Percentiles rank a stretch among this genome's conserved stretches.
Evolutionary conservation across 2,329 filamentous ascomycete genomes (phyloP).

Genomic region (Ceratocystiopsis minuta): DNA sequence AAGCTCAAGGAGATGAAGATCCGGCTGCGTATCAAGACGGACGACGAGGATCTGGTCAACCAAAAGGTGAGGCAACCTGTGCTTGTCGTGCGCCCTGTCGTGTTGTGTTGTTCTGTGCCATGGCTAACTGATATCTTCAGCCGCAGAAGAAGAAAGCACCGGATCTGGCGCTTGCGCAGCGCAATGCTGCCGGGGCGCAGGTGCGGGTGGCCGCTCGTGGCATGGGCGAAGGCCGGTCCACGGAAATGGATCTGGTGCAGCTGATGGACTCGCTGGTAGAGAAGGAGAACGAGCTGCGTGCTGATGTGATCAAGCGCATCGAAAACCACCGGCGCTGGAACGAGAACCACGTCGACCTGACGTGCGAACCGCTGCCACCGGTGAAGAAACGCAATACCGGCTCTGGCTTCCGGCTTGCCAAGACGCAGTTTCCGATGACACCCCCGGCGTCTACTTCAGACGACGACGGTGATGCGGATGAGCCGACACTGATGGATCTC

Average conservation of each 20-base stretch:
- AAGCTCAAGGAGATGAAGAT: conserved; percentile 78
- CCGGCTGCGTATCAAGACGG: conserved; percentile 72
- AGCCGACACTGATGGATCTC: conserved; percentile 28
- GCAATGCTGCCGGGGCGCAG: conserved; percentile 38
- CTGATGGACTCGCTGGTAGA: conserved; percentile 63
- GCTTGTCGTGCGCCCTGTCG: conserved; percentile 16
- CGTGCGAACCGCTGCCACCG: conserved; percentile 67
- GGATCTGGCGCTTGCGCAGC: conserved; percentile 44
- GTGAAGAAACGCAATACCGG: conserved; percentile 46
- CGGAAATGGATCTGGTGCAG: conserved; percentile 63
- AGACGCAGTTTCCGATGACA: conserved; percentile 52
- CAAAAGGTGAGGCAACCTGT: conserved; percentile 49
- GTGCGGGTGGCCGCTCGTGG: conserved; percentile 51
- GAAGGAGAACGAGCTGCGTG: conserved; percentile 62
- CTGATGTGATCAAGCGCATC: conserved; percentile 72
- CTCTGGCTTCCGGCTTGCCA: conserved; percentile 50
- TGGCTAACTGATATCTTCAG: conserved; percentile 16
- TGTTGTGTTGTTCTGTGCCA: conserved; percentile 11
- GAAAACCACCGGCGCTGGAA: conserved; percentile 87
- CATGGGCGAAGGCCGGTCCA: conserved; percentile 49
- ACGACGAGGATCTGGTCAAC: conserved; percentile 89
- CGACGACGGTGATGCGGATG: conserved; percentile 15
- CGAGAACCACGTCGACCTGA: conserved; percentile 72
- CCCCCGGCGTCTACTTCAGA: conserved; percentile 37
- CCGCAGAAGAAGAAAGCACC: conserved; percentile 54